Evolutionary conservation across 2,329 filamentous ascomycete species (phyloP).

Genomic region (Atkinsonella texensis): DNA sequence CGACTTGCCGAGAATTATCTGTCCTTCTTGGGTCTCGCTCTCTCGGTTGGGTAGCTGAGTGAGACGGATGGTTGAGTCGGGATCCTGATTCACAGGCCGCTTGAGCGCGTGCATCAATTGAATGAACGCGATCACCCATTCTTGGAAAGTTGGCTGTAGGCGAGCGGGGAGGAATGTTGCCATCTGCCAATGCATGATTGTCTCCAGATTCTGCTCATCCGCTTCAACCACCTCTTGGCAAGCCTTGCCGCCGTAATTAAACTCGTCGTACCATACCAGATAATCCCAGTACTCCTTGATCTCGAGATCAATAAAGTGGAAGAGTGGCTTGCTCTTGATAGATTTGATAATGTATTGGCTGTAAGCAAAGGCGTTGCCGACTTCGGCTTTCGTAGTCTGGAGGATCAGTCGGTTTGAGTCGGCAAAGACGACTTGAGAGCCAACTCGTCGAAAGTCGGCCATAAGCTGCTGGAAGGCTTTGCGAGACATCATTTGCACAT

Average conservation of each 20-base stretch:
- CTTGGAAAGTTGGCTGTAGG: conserved; percentile 74
- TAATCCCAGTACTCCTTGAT: conserved; percentile 99
- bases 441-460: conserved; percentile 89
- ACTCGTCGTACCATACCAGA: conserved; percentile 96
- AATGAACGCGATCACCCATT: conserved; percentile 92
- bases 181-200: conserved; percentile 98
- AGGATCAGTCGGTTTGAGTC: conserved; percentile 79
- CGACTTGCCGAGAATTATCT: conserved; percentile 61
- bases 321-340: conserved; percentile 87
- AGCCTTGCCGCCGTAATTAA: conserved; percentile 94
- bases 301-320: conserved; percentile 93
- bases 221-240: conserved; percentile 68
- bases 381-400: conserved; percentile 92
- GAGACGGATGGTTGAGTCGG: conserved; percentile 39
- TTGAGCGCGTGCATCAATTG: conserved; percentile 87
- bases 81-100: conserved; percentile 43
- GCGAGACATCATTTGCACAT: conserved; percentile 96
- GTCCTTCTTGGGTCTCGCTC: conserved; percentile 46
- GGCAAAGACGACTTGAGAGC: conserved; percentile 92
- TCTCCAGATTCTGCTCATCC: conserved; percentile 67
- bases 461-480: conserved; percentile 97
- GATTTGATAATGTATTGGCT: conserved; percentile 96
- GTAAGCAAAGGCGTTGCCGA: conserved; percentile 93
- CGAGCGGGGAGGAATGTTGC: conserved; percentile 72
- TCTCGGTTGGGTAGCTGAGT: conserved; percentile 49